Evolutionary conservation across 345 rosid species (phyloP).

Genomic region (Zanthoxylum bungeanum): DNA sequence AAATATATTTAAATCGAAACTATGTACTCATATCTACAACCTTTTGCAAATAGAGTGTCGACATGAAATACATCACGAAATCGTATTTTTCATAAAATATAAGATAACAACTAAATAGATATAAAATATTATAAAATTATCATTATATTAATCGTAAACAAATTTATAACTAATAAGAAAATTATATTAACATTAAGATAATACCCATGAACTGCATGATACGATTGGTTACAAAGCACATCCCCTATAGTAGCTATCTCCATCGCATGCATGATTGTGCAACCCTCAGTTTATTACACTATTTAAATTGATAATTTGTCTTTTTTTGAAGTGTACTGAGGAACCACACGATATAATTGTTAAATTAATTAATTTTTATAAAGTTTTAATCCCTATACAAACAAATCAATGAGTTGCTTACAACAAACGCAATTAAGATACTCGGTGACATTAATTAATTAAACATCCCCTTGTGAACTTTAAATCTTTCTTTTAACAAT

Average conservation of each 20-base stretch:
- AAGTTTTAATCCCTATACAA: neutral
- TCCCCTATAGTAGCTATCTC: neutral
- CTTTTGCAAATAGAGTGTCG: too few species aligned
- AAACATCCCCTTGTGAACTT: neutral
- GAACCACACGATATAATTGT: neutral
- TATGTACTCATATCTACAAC: too few species aligned
- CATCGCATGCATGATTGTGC: neutral
- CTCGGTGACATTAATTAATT: neutral
- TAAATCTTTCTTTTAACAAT: neutral
- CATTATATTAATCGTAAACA: too few species aligned
- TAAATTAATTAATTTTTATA: neutral
- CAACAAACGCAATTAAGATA: neutral
- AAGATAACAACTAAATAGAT: too few species aligned
- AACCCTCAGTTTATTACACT: neutral
- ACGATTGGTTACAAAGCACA: too few species aligned
- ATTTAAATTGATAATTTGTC: neutral
- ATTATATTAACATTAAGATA: too few species aligned
- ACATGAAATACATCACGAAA: too few species aligned
- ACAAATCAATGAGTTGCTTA: neutral
- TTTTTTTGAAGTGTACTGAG: neutral
- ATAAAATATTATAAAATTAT: too few species aligned
- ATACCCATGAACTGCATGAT: too few species aligned
- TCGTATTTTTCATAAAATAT: too few species aligned
- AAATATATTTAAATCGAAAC: too few species aligned
- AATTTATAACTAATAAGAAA: too few species aligned